Evolutionary conservation across 192 early-diverging fungal genomes (phyloP).

Genomic region (Kappamyces sp.): DNA sequence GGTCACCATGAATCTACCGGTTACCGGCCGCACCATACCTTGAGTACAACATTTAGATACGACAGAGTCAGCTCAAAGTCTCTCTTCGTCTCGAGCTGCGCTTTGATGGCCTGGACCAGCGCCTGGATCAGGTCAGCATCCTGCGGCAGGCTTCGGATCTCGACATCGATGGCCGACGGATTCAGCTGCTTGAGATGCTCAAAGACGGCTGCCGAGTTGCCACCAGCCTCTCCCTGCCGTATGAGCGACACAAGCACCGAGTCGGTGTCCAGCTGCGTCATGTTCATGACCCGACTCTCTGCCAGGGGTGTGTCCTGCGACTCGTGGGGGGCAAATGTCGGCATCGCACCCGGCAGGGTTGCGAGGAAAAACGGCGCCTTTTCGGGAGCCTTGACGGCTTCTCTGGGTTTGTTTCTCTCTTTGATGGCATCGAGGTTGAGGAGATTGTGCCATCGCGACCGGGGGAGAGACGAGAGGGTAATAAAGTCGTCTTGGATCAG

Average conservation of each 20-base stretch:
- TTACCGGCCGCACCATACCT: conserved; percentile 21
- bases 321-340: conserved; percentile 48
- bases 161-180: conserved; percentile 80
- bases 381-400: conserved; percentile 84
- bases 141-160: conserved; percentile 69
- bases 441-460: conserved; percentile 86
- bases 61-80: conserved; percentile 88
- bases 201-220: conserved; percentile 53
- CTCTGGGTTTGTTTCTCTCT: conserved; percentile 83
- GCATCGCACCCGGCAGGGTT: conserved; percentile 64
- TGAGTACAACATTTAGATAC: conserved; percentile 70
- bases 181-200: conserved; percentile 67
- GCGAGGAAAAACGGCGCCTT: conserved; percentile 92
- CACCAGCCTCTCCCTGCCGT: conserved; percentile 57
- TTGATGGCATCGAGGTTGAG: conserved; percentile 87
- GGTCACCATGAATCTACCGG: conserved; percentile 64
- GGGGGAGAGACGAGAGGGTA: conserved; percentile 72
- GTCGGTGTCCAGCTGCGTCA: conserved; percentile 27
- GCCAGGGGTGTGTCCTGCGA: conserved; percentile 29
- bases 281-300: conserved; percentile 27
- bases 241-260: conserved; percentile 49
- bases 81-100: conserved; percentile 51
- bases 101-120: conserved; percentile 63
- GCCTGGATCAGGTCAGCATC: conserved; percentile 60
- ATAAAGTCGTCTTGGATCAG: conserved; percentile 69